Conservation (phyloP, 352 stramenopile species). For the Phytophthora meadii region DNA sequence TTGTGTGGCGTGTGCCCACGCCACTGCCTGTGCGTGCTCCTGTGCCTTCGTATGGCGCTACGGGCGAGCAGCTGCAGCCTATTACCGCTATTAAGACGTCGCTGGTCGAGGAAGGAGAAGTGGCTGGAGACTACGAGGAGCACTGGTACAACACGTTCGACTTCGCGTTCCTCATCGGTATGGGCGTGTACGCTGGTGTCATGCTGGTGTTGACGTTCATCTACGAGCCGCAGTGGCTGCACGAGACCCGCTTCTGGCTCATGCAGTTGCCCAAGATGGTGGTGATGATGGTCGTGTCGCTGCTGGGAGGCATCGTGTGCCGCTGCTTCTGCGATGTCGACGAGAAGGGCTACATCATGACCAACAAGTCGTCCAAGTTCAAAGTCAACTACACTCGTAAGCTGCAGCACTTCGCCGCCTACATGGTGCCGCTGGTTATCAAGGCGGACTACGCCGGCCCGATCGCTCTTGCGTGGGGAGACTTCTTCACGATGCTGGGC, state of each 20-base stretch:
- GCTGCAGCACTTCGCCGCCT: constrained; percentile 84
- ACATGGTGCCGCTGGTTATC: constrained; percentile 83
- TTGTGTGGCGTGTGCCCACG: constrained; percentile 66
- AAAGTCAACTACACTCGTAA: constrained; percentile 92
- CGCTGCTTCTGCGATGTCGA: constrained; percentile 84
- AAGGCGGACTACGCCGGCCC: constrained; percentile 67
- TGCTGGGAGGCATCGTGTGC: constrained; percentile 77
- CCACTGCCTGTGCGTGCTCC: constrained; percentile 46
- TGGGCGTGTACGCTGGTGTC: constrained; percentile 53
- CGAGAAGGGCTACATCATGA: constrained; percentile 87
- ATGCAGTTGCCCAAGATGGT: constrained; percentile 72
- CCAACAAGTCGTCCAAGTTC: constrained; percentile 83
- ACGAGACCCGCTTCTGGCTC: constrained; percentile 63
- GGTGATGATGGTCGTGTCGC: constrained; percentile 79
- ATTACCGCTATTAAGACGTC: constrained; percentile 59
- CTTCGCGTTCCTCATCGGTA: constrained; percentile 66
- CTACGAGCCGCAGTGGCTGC: constrained; percentile 67
- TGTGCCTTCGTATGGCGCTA: constrained; percentile 51
- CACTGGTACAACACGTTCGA: constrained; percentile 66
- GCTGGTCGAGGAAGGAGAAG: constrained; percentile 68
- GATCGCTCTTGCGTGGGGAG: constrained; percentile 79
- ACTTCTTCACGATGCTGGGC: constrained; percentile 83
- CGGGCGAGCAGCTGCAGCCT: constrained; percentile 44
- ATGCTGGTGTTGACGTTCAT: constrained; percentile 69
- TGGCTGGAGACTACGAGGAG: constrained; percentile 64